Percentiles rank a stretch among this genome's conserved stretches.
Evolutionary conservation across 2,329 filamentous ascomycete genomes (phyloP).

Genomic region (Aureobasidium melanogenum): DNA sequence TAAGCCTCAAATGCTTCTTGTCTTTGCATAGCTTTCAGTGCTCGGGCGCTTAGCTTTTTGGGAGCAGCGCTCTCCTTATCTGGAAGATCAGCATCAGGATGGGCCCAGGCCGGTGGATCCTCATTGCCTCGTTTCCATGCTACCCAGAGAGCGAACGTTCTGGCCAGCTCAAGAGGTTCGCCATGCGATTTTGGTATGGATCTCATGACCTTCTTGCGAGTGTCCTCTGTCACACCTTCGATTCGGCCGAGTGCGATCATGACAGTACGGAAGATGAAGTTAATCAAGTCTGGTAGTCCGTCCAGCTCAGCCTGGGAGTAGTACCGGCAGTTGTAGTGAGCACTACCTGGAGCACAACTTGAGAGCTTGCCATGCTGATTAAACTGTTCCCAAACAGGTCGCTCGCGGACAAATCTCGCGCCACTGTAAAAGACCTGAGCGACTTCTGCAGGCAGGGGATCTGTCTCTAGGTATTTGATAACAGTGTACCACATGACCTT

Average conservation of each 20-base stretch:
- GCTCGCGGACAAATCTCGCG: constrained; percentile 46
- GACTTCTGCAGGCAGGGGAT: constrained; percentile 52
- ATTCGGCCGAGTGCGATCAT: constrained; percentile 52
- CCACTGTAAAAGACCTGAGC: constrained; percentile 47
- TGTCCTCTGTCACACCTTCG: constrained; percentile 51
- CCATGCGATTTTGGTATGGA: constrained; percentile 55
- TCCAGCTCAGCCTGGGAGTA: constrained; percentile 56
- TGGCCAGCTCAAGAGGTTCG: constrained; percentile 52
- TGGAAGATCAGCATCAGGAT: constrained; percentile 46
- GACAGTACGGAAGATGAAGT: constrained; percentile 55
- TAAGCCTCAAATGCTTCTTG: constrained; percentile 39
- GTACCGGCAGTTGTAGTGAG: constrained; percentile 51
- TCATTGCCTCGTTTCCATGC: constrained; percentile 61
- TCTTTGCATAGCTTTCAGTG: constrained; percentile 47
- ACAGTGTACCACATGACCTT: constrained; percentile 61
- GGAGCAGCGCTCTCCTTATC: constrained; percentile 39
- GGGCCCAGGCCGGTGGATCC: constrained; percentile 52
- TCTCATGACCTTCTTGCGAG: constrained; percentile 50
- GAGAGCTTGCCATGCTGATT: constrained; percentile 44
- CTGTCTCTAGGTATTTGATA: constrained; percentile 55
- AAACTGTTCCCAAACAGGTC: constrained; percentile 51
- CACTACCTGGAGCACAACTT: constrained; percentile 36
- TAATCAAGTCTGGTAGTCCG: constrained; percentile 49
- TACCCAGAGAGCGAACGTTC: constrained; percentile 55
- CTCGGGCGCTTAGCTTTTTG: constrained; percentile 48